Conservation (phyloP, 2,329 filamentous ascomycete species). For the Calonectria ilicicola region DNA sequence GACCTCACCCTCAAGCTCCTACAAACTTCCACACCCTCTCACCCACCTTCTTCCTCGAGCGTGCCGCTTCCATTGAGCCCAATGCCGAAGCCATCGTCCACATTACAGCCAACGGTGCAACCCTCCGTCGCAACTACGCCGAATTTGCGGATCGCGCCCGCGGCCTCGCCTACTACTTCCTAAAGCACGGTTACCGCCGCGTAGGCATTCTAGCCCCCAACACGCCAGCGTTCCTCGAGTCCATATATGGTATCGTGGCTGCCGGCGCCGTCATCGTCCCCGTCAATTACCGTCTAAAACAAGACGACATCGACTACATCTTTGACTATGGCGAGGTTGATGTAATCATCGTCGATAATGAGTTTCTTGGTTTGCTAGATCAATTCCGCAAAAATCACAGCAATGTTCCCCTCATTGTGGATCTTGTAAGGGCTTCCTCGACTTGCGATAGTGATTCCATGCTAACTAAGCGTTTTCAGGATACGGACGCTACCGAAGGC, state of each 20-base stretch:
- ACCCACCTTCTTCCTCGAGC: conserved; percentile 87
- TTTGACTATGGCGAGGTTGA: conserved; percentile 90
- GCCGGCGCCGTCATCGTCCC: conserved; percentile 83
- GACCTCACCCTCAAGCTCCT: conserved; percentile 54
- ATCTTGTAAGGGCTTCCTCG: conserved; percentile 56
- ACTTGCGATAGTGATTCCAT: neutral
- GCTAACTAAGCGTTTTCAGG: conserved; percentile 57
- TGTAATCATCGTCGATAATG: conserved; percentile 85
- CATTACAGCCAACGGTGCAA: conserved; percentile 80
- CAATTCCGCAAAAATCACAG: conserved; percentile 72
- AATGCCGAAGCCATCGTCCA: conserved; percentile 88
- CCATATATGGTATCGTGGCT: conserved; percentile 87
- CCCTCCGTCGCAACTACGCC: conserved; percentile 81
- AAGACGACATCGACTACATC: conserved; percentile 90
- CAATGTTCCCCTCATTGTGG: conserved; percentile 78
- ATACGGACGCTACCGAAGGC: conserved; percentile 83
- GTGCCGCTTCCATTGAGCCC: conserved; percentile 90
- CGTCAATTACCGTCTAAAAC: conserved; percentile 74
- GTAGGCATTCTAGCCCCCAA: conserved; percentile 92
- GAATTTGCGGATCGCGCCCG: conserved; percentile 88
- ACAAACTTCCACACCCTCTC: conserved; percentile 82
- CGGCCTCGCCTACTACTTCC: conserved; percentile 89
- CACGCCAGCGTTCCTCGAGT: conserved; percentile 93
- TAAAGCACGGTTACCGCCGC: conserved; percentile 77
- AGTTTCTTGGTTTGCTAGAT: conserved; percentile 79